Evolutionary conservation across 129 eudicot genomes (phyloP), one percentile per base, ranked within the genome.

Genomic region (Kitagawia praeruptora): DNA sequence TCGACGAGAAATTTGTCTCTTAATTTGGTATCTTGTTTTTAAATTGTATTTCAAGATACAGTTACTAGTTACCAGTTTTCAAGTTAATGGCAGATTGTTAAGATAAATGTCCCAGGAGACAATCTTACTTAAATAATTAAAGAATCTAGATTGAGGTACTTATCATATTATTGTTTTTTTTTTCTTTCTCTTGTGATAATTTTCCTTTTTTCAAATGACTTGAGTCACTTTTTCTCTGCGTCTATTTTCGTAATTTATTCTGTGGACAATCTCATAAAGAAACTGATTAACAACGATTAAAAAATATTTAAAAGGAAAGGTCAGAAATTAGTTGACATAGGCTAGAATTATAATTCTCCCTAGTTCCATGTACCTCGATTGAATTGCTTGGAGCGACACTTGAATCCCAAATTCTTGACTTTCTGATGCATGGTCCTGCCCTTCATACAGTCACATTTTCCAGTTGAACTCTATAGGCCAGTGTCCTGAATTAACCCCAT

Each of bases 401-500:
- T 45, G 11, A 14, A 46, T 46, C 49, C 0, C 49, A 38, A n/a
- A 31, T 72, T 40, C 41, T 39, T 39, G 73, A 56, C n/a, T 38
- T 38, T 76, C 78, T 49, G 47, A 76, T 21, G 49, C 80, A 38
- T 18, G 53, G 41, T 58, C 49, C 72, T 10, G 51, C 38, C 79
- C 14, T 23, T 38, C 72, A 42, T 31, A 19, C 2, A 46, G 16
- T 39, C 41, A 39, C 14, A 40, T 54, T 53, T 77, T n/a, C 4
- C 4, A 13, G 4, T 51, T 56, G 40, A 63, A 41, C 23, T 18
- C 71, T 44, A 89, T 82, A 94, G 27, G 97, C 98, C 70, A 92
- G 81, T 53, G 96, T 81, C 86, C 97, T 82, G 21, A 95, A 89
- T 97, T 97, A 95, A 70, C 96, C 87, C 6, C 90, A 89, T 73